Evolutionary conservation across 208 protist species (phyloP).

Genomic region (Acanthamoeba healyi): DNA sequence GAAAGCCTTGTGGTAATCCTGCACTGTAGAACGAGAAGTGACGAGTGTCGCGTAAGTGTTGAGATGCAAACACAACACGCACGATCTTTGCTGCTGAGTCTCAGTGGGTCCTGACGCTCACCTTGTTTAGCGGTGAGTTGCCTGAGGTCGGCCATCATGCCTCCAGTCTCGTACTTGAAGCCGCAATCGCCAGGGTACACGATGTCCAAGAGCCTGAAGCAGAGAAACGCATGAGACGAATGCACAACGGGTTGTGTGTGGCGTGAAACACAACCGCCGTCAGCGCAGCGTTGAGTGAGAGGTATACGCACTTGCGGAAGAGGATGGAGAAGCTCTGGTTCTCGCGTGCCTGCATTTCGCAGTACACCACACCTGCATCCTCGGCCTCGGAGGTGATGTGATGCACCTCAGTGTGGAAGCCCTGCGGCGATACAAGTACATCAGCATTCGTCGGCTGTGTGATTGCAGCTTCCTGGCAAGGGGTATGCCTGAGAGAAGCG

Average conservation of each 20-base stretch:
- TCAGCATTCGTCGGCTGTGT: too few relatives aligned
- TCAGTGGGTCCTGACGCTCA: background rate
- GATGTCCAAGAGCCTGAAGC: slow-evolving; percentile 4
- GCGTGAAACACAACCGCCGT: too few relatives aligned
- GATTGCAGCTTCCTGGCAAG: too few relatives aligned
- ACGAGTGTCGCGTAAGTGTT: background rate
- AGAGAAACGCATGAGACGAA: too few relatives aligned
- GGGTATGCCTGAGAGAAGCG: background rate
- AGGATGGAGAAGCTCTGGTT: slow-evolving; percentile 79
- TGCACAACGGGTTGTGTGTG: too few relatives aligned
- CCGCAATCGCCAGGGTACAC: slow-evolving; percentile 77
- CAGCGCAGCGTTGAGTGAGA: too few relatives aligned
- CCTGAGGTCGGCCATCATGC: slow-evolving; percentile 84
- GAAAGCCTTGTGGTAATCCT: slow-evolving; percentile 84
- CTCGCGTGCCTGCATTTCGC: slow-evolving; percentile 90
- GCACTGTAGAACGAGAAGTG: slow-evolving; percentile 21
- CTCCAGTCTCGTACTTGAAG: slow-evolving; percentile 87
- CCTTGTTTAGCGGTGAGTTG: slow-evolving; percentile 73
- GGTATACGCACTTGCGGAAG: slow-evolving; percentile 22
- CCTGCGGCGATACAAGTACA: background rate
- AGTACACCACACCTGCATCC: slow-evolving; percentile 90
- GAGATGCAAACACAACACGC: background rate
- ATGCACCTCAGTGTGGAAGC: slow-evolving; percentile 90
- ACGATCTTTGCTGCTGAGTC: background rate
- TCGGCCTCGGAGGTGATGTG: slow-evolving; percentile 88